Conservation (phyloP, 148 eudicot genomes). For the Polygonum maritimum region DNA sequence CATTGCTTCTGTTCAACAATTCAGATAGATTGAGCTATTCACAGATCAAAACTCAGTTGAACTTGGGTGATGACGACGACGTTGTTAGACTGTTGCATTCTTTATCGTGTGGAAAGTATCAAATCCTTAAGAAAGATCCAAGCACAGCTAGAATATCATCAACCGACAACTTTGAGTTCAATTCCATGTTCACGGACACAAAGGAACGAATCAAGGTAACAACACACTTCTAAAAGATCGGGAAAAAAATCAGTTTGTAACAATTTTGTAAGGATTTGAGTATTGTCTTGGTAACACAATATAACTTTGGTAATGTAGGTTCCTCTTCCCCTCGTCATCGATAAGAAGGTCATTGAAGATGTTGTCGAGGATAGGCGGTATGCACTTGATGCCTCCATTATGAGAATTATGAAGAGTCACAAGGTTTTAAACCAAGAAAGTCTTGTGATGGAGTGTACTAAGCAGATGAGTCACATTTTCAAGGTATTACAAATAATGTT, state of each 20-base stretch:
- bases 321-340: constrained; percentile 29
- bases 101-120: constrained; percentile 32
- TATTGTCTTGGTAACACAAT: not conserved
- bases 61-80: constrained; percentile 34
- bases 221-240: not conserved
- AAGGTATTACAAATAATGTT: constrained; percentile 16
- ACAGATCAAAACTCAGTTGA: constrained; percentile 28
- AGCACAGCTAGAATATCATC: constrained; percentile 21
- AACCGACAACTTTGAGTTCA: constrained; percentile 30
- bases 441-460: constrained; percentile 31
- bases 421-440: constrained; percentile 31
- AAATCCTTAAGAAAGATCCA: constrained; percentile 32
- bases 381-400: constrained; percentile 37
- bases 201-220: constrained; percentile 20
- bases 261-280: not conserved
- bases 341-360: constrained; percentile 37
- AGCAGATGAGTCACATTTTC: constrained; percentile 36
- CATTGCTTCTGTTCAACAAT: constrained; percentile 32
- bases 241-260: not conserved
- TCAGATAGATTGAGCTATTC: constrained; percentile 33
- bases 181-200: constrained; percentile 27
- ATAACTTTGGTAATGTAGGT: constrained; percentile 13
- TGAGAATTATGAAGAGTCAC: constrained; percentile 33
- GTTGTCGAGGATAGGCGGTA: constrained; percentile 36
- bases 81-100: constrained; percentile 35